These are phyloP conservation scores for Scytalidium lignicola DNA, from an alignment of 2,329 filamentous ascomycete genomes.

Conservation along the genomic window DNA sequence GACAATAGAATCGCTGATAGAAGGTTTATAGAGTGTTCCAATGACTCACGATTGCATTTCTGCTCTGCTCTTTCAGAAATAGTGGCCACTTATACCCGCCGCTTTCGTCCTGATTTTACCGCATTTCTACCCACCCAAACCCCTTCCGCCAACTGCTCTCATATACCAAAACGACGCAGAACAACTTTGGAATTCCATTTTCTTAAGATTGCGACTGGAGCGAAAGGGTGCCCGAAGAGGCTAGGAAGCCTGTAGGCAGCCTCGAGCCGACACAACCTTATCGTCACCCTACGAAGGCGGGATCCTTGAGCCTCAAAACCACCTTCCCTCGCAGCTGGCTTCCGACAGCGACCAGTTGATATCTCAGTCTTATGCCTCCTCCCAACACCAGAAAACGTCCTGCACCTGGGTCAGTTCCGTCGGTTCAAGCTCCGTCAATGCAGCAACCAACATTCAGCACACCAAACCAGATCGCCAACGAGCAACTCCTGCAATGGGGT, in stretches of 20 bases:
- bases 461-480: conserved; percentile 39
- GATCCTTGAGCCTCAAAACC: not conserved
- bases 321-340: not conserved
- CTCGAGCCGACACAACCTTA: conserved; percentile 15
- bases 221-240: conserved; percentile 12
- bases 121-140: not conserved
- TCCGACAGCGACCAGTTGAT: not conserved
- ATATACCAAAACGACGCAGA: conserved; percentile 1
- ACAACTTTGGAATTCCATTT: conserved; percentile 2
- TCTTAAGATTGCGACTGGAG: not conserved
- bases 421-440: conserved; percentile 47
- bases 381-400: conserved; percentile 63
- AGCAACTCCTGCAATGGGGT: conserved; percentile 51
- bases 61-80: not conserved
- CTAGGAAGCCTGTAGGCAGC: conserved; percentile 26
- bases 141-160: conserved; percentile 1
- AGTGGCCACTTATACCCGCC: not conserved
- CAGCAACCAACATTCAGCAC: conserved; percentile 44
- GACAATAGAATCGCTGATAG: conserved; percentile 19
- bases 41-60: not conserved
- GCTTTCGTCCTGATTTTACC: not conserved
- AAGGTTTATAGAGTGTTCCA: conserved; percentile 12
- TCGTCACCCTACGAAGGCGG: not conserved
- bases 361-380: conserved; percentile 27
- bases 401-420: conserved; percentile 66